A percentile compares a stretch with the other conserved stretches of the same genome.
Conservation (phyloP, 192 early-diverging fungal genomes). For the Funneliformis mosseae region DNA sequence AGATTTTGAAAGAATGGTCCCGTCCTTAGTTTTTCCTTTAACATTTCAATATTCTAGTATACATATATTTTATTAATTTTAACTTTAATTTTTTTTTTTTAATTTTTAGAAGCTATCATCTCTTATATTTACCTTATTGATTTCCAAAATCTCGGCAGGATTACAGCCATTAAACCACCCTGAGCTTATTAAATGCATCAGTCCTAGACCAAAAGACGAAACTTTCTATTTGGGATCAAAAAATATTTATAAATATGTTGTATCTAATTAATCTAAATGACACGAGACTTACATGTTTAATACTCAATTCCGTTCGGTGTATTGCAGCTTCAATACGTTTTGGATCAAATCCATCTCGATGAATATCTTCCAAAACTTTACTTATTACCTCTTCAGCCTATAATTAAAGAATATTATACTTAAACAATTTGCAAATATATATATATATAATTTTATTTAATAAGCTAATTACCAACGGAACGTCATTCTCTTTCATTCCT, state of each 20-base stretch:
- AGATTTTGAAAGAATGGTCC: slow-evolving; percentile 74
- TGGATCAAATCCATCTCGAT: slow-evolving; percentile 75
- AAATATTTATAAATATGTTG: not conserved
- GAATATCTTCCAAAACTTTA: slow-evolving; percentile 67
- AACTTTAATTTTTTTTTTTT: not conserved
- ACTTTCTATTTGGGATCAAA: slow-evolving; percentile 60
- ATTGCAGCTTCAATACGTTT: slow-evolving; percentile 81
- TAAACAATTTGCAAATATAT: not conserved
- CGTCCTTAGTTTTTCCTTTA: slow-evolving; percentile 60
- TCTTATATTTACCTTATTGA: slow-evolving; percentile 71
- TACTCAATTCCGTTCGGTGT: slow-evolving; percentile 86
- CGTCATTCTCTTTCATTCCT: slow-evolving; percentile 74
- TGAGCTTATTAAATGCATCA: slow-evolving; percentile 77
- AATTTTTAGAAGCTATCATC: not conserved
- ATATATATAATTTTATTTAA: slow-evolving; percentile 13
- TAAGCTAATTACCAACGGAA: slow-evolving; percentile 46
- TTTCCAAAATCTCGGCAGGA: slow-evolving; percentile 78
- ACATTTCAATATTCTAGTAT: slow-evolving; percentile 64
- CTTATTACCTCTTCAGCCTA: slow-evolving; percentile 70
- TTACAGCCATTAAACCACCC: slow-evolving; percentile 90
- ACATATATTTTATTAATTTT: not conserved
- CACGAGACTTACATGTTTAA: slow-evolving; percentile 71
- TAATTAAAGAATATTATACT: not conserved
- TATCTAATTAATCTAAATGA: not conserved
- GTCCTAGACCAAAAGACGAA: slow-evolving; percentile 80